phyloP scores from a whole-genome alignment of 257 asterid species.

The Galeopsis tetrahit region DNA sequence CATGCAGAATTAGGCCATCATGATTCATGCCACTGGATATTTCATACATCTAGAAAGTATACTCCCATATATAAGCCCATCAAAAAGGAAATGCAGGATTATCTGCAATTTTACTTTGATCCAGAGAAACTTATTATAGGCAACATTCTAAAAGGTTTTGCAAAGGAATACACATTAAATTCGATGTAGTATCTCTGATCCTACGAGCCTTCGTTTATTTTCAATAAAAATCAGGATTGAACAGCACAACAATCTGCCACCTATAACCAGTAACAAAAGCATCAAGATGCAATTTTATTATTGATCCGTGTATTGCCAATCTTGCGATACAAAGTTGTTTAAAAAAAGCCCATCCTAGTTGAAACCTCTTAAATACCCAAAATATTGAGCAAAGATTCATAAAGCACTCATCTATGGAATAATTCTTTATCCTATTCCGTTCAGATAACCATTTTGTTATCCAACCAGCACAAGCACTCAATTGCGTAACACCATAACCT shows the following conservation, averaged over 20 bases:
- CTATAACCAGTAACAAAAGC: conserved; percentile 17
- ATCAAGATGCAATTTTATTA: neutral
- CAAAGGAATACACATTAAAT: neutral
- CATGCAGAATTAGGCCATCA: too few relatives aligned
- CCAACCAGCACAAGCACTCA: neutral
- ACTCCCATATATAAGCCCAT: neutral
- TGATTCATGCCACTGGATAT: neutral
- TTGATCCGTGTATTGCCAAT: neutral
- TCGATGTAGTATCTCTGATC: neutral
- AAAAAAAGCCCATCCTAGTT: neutral
- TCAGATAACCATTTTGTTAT: neutral
- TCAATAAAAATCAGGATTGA: neutral
- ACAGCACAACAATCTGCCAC: neutral
- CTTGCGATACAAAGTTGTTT: neutral
- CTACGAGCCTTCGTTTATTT: neutral
- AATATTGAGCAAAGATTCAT: neutral
- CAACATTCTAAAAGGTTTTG: neutral
- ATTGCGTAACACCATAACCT: neutral
- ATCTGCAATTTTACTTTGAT: neutral
- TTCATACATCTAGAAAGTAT: neutral
- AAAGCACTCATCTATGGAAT: neutral
- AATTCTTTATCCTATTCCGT: neutral
- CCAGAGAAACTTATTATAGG: neutral
- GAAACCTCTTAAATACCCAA: neutral
- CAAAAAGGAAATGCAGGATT: neutral